Evolutionary conservation across 345 rosid genomes (phyloP).

Genomic region (Turnera subulata): DNA sequence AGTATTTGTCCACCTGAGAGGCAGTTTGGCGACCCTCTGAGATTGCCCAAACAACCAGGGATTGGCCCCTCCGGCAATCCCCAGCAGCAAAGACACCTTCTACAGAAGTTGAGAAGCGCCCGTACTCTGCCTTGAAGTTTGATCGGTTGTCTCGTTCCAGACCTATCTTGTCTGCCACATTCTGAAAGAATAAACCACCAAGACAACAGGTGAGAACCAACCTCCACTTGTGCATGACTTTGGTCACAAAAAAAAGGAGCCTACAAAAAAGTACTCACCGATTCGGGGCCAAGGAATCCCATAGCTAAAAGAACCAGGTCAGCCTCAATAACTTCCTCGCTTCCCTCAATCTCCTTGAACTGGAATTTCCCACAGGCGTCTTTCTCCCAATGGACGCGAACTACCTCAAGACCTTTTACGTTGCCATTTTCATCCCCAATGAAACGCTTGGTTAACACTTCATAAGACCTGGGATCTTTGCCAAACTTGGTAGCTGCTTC

Average conservation of each 20-base stretch:
- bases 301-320: conserved; percentile 88
- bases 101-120: conserved; percentile 72
- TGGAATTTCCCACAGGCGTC: conserved; percentile 81
- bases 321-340: conserved; percentile 78
- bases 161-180: conserved; percentile 78
- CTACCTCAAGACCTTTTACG: conserved; percentile 80
- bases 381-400: conserved; percentile 80
- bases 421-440: conserved; percentile 77
- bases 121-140: conserved; percentile 91
- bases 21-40: conserved; percentile 98
- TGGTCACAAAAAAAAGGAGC: not conserved
- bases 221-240: not conserved
- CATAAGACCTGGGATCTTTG: conserved; percentile 86
- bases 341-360: conserved; percentile 81
- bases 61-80: conserved; percentile 95
- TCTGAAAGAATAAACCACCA: conserved; percentile 35
- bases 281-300: conserved; percentile 99
- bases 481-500: conserved; percentile 87
- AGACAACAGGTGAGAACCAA: not conserved
- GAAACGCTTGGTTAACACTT: conserved; percentile 87
- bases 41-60: conserved; percentile 98
- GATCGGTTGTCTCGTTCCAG: conserved; percentile 78
- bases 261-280: conserved; percentile 41
- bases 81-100: conserved; percentile 97
- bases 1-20: conserved; percentile 72